Evolutionary conservation across 1,284 basidiomycete species (phyloP).

Genomic region (Vanrija sp.): DNA sequence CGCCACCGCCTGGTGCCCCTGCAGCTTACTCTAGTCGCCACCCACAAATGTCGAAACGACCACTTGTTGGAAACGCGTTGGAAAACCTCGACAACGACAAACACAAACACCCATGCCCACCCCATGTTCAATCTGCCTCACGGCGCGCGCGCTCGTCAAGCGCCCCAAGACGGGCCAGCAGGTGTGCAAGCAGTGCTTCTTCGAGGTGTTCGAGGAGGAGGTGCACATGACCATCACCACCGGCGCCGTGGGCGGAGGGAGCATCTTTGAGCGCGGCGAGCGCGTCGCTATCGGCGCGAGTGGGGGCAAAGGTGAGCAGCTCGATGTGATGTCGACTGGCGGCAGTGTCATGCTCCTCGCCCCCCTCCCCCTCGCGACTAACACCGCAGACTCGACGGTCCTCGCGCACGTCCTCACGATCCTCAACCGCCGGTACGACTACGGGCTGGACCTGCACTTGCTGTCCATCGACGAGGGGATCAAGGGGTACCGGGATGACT

Average conservation of each 20-base stretch:
- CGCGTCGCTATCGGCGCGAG: slow-evolving; percentile 95
- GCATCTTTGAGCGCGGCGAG: slow-evolving; percentile 85
- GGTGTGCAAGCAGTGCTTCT: slow-evolving; percentile 94
- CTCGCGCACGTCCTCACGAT: slow-evolving; percentile 95
- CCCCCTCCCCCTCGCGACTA: too few relatives aligned
- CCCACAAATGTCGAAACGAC: background rate
- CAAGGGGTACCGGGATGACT: slow-evolving; percentile 96
- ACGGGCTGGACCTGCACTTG: slow-evolving; percentile 85
- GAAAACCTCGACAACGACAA: background rate
- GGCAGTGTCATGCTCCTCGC: too few relatives aligned
- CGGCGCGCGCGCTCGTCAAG: slow-evolving; percentile 78
- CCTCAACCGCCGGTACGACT: slow-evolving; percentile 88
- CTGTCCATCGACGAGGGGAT: slow-evolving; percentile 99
- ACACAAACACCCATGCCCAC: slow-evolving; percentile 36
- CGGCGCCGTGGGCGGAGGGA: slow-evolving; percentile 55
- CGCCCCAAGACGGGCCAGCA: slow-evolving; percentile 96
- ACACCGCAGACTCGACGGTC: slow-evolving; percentile 82
- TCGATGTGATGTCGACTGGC: background rate
- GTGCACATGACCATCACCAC: slow-evolving; percentile 84
- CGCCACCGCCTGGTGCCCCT: too few relatives aligned
- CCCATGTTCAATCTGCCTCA: slow-evolving; percentile 60
- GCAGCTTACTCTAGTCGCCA: too few relatives aligned
- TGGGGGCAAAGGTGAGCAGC: slow-evolving; percentile 83
- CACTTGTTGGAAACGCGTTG: background rate
- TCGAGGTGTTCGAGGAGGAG: slow-evolving; percentile 95